Conservation (phyloP, 1,284 basidiomycete species). For the Cutaneotrichosporon sp. region DNA sequence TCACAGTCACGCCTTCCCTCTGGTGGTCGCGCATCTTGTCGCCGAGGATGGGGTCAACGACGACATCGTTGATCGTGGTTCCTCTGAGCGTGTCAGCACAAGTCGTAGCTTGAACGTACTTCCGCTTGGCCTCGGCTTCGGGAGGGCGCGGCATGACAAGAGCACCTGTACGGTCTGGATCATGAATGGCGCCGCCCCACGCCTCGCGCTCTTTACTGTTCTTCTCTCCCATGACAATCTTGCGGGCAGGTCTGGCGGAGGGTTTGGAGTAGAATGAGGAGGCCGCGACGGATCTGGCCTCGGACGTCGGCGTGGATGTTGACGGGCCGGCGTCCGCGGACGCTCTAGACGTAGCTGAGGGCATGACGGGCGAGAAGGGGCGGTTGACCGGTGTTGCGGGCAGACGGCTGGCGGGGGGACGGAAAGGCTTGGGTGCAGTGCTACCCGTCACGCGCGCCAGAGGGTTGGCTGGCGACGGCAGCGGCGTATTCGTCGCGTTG, state of each 20-base stretch:
- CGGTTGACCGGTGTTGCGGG: background rate
- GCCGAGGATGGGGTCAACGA: conserved; percentile 83
- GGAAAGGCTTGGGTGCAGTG: conserved; percentile 31
- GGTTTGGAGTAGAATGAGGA: conserved; percentile 31
- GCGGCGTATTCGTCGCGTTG: conserved; percentile 11
- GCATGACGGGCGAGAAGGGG: background rate
- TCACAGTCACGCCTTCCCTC: conserved; percentile 62
- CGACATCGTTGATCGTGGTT: conserved; percentile 66
- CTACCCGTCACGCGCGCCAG: background rate
- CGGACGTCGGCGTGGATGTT: background rate
- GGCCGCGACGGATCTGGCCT: background rate
- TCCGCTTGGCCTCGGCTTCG: conserved; percentile 67
- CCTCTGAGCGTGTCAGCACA: conserved; percentile 21
- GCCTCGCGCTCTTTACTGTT: conserved; percentile 32
- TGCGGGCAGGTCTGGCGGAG: conserved; percentile 17
- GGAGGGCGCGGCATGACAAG: conserved; percentile 80
- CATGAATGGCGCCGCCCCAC: conserved; percentile 42
- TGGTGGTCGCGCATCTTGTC: conserved; percentile 83
- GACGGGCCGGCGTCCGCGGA: background rate
- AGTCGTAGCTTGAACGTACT: conserved; percentile 50
- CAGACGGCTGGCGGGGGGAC: conserved; percentile 15
- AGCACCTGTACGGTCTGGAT: conserved; percentile 68
- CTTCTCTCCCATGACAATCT: conserved; percentile 38
- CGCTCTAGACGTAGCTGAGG: background rate
- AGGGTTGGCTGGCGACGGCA: background rate